Percentiles rank a stretch among this genome's conserved stretches.
Evolutionary conservation across 805 yeast genomes (phyloP).

Genomic region (Torulaspora franciscae): DNA sequence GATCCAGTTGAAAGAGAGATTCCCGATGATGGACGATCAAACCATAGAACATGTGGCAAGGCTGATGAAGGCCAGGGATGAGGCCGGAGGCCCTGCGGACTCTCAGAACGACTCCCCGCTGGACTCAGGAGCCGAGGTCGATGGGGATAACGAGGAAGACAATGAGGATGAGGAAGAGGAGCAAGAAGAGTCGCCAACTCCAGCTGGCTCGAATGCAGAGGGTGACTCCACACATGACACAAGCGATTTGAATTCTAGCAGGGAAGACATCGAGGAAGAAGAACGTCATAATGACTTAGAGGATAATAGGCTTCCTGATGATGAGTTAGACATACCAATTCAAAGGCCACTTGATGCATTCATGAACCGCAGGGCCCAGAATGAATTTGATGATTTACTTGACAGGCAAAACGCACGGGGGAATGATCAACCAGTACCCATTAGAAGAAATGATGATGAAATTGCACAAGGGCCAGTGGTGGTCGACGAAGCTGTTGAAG

Average conservation of each 20-base stretch:
- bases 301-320: constrained; percentile 9
- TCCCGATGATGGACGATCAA: constrained; percentile 34
- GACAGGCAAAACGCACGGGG: constrained; percentile 11
- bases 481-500: constrained; percentile 10
- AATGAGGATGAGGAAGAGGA: constrained; percentile 8
- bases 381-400: constrained; percentile 23
- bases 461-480: constrained; percentile 15
- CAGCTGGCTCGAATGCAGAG: constrained; percentile 13
- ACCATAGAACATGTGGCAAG: constrained; percentile 29
- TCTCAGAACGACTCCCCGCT: constrained; percentile 8
- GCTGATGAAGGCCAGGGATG: constrained; percentile 30
- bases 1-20: constrained; percentile 28
- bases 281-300: constrained; percentile 18
- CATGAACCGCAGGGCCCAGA: constrained; percentile 25
- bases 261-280: constrained; percentile 15
- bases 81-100: constrained; percentile 19
- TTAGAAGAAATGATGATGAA: constrained; percentile 9
- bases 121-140: constrained; percentile 16
- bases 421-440: constrained; percentile 2
- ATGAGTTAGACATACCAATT: constrained; percentile 16
- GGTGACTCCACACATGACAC: constrained; percentile 11
- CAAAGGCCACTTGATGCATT: constrained; percentile 19
- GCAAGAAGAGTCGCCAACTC: constrained; percentile 9
- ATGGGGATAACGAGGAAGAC: constrained; percentile 10
- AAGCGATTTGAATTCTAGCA: constrained; percentile 10